Percentiles rank a stretch among this genome's conserved stretches.
Evolutionary conservation across 768 basidiomycete species (phyloP).

Genomic region (Mycena polygramma): DNA sequence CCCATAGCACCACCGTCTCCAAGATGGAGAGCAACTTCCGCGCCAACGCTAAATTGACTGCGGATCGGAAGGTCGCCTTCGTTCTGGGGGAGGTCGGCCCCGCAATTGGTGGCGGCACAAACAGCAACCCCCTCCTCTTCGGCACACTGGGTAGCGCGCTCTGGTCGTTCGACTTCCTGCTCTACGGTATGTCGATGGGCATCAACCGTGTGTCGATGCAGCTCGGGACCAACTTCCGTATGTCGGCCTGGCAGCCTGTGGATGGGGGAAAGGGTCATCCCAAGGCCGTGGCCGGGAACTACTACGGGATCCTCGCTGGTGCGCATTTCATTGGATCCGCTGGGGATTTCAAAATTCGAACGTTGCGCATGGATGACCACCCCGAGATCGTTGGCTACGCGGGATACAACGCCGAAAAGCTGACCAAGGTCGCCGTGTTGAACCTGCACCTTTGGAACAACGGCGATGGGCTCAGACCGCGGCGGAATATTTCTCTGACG

Average conservation of each 20-base stretch:
- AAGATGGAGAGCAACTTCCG: neutral
- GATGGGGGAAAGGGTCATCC: neutral
- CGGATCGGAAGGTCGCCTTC: neutral
- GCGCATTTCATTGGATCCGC: neutral
- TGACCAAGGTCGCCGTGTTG: neutral
- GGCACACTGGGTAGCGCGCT: neutral
- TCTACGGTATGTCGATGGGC: slow-evolving; percentile 5
- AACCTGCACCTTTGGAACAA: neutral
- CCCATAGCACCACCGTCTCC: slow-evolving; percentile 4
- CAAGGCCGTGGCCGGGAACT: neutral
- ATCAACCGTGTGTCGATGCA: neutral
- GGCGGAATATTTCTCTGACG: neutral
- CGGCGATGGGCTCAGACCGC: neutral
- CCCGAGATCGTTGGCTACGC: neutral
- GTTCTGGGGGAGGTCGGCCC: neutral
- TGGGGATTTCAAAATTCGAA: neutral
- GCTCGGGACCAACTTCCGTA: slow-evolving; percentile 3
- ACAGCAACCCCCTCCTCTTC: neutral
- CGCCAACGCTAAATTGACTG: neutral
- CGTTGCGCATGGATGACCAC: neutral
- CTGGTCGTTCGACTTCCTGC: neutral
- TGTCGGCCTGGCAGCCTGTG: neutral
- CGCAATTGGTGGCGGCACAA: neutral
- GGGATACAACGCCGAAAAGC: neutral
- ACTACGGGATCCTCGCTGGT: neutral